These are phyloP conservation scores for Serendipita sp. DNA, from an alignment of 768 basidiomycete species.

Conservation along the genomic window DNA sequence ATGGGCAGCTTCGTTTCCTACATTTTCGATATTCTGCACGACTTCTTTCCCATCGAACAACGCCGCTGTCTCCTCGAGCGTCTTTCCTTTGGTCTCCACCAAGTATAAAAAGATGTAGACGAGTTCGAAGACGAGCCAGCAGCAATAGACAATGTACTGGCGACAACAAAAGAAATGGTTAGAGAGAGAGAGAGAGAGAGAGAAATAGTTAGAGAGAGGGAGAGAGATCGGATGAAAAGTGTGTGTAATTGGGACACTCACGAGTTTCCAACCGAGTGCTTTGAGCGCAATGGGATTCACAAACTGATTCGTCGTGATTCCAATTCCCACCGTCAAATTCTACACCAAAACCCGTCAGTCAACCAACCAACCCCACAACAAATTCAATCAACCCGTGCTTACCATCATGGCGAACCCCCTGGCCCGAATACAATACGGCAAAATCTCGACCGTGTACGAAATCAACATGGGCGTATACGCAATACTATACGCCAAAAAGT, in stretches of 20 bases:
- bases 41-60: slow-evolving; percentile 26
- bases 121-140: slow-evolving; percentile 28
- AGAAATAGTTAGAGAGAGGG: no score
- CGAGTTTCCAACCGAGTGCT: not conserved
- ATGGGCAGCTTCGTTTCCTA: slow-evolving; percentile 36
- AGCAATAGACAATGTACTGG: slow-evolving; percentile 43
- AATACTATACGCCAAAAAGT: slow-evolving; percentile 26
- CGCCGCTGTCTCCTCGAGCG: slow-evolving; percentile 45
- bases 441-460: no score
- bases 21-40: slow-evolving; percentile 26
- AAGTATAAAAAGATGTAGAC: slow-evolving; percentile 28
- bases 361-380: no score
- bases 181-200: no score
- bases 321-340: slow-evolving; percentile 39
- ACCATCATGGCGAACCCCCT: slow-evolving; percentile 54
- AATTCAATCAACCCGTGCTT: slow-evolving; percentile 14
- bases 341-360: slow-evolving; percentile 17
- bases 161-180: not conserved
- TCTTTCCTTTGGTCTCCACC: slow-evolving; percentile 46
- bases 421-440: no score
- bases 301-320: no score
- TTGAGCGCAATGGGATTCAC: no score
- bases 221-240: no score
- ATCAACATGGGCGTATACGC: no score
- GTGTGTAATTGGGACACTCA: slow-evolving; percentile 18